A percentile compares a stretch with the other conserved stretches of the same genome.
These are phyloP conservation scores for Gryganskiella cystojenkinii DNA, from an alignment of 192 early-diverging fungal genomes.

Conservation along the genomic window DNA sequence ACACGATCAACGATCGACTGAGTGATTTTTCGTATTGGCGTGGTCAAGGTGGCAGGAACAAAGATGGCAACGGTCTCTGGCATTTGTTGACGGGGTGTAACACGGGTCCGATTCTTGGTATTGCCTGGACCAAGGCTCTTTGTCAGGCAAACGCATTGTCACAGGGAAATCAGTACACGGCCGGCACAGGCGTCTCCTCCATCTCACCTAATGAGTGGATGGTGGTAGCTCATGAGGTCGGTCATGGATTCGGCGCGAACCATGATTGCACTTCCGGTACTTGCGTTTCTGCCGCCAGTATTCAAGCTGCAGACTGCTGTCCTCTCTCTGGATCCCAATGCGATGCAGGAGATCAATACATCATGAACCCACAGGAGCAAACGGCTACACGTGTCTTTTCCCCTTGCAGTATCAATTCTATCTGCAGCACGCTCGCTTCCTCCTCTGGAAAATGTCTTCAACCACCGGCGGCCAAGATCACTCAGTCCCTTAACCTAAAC, in stretches of 20 bases:
- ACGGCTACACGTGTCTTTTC: conserved; percentile 70
- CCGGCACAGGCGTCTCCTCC: conserved; percentile 89
- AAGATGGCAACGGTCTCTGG: conserved; percentile 87
- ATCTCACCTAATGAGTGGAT: conserved; percentile 89
- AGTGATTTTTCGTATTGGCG: conserved; percentile 92
- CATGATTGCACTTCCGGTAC: conserved; percentile 83
- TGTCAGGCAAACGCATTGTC: conserved; percentile 65
- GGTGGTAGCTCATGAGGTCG: conserved; percentile 93
- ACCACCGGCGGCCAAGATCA: background rate
- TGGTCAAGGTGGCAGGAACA: conserved; percentile 50
- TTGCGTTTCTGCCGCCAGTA: conserved; percentile 62
- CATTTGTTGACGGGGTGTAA: conserved; percentile 88
- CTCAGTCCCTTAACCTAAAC: conserved; percentile 12
- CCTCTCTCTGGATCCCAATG: conserved; percentile 73
- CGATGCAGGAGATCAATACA: conserved; percentile 67
- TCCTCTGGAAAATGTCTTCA: conserved; percentile 6
- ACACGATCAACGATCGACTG: conserved; percentile 77
- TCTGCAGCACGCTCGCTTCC: conserved; percentile 25
- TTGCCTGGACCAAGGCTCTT: conserved; percentile 84
- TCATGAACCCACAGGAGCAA: conserved; percentile 82
- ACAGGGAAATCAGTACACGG: conserved; percentile 65
- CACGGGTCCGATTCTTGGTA: conserved; percentile 66
- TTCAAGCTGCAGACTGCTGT: conserved; percentile 65
- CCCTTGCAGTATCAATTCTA: conserved; percentile 40
- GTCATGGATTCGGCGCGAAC: conserved; percentile 82